A percentile compares a stretch with the other conserved stretches of the same genome.
phyloP scores from a whole-genome alignment of 176 grass and related monocot species.

The Dactylis glomerata region DNA sequence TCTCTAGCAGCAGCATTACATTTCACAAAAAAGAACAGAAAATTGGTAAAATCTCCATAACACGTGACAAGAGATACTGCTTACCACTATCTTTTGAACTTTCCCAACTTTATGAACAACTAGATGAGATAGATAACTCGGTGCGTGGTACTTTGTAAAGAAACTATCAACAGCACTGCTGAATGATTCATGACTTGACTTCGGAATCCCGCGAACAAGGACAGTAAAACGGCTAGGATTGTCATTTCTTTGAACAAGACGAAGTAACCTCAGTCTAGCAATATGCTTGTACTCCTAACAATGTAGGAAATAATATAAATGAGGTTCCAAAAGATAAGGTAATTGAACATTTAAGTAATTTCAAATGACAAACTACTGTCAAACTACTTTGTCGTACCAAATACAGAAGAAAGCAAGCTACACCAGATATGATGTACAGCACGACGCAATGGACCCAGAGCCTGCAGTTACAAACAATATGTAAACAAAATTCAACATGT shows the following conservation, averaged over 20 bases:
- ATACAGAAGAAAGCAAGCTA: conserved; percentile 81
- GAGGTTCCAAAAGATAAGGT: conserved; percentile 7
- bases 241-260: conserved; percentile 52
- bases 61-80: conserved; percentile 27
- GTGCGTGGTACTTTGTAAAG: conserved; percentile 85
- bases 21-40: conserved; percentile 15
- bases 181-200: conserved; percentile 60
- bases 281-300: conserved; percentile 85
- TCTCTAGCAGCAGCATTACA: neutral
- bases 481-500: conserved; percentile 21
- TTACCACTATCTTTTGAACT: conserved; percentile 92
- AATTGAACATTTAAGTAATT: conserved; percentile 10
- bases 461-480: conserved; percentile 47
- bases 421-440: conserved; percentile 76
- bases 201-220: conserved; percentile 86
- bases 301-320: conserved; percentile 16
- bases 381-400: conserved; percentile 59
- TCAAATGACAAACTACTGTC: conserved; percentile 11
- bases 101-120: conserved; percentile 81
- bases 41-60: conserved; percentile 18
- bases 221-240: conserved; percentile 77
- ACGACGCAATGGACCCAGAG: conserved; percentile 89
- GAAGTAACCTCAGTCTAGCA: conserved; percentile 54
- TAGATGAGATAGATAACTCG: conserved; percentile 88
- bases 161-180: conserved; percentile 60